Evolutionary conservation across 2,329 filamentous ascomycete species (phyloP), one percentile per base, ranked within the genome.

Genomic region (Chalaropsis ovoidea): DNA sequence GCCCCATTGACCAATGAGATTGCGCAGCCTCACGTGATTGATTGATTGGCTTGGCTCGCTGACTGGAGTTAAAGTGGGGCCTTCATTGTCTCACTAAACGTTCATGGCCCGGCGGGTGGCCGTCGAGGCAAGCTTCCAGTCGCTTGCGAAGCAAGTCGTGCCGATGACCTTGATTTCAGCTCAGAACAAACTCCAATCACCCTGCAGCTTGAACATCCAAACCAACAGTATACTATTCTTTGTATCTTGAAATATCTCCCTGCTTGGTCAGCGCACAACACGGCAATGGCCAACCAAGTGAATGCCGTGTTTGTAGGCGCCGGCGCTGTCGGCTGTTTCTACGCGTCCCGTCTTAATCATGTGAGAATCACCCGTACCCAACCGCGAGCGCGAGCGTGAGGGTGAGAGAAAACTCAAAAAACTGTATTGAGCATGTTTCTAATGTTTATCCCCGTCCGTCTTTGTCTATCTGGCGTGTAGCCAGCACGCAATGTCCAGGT

Each of bases 321-420:
- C 24, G 86, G 86, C 69, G 86, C 86, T 68, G 85, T 89, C 52
- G 86, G 86, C 65, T 86, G 85, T 65, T 89, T 89, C 76, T 89
- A 88, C 71, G 86, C 84, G 60, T 87, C 86, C 6, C 79, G 86
- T 24, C 78, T 89, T 17, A 84, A 87, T 70, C 77, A 82, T 70
- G 82, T 82, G 75, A 71, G 73, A 70, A 10, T 39, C 2, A 24
- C 54, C 60, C 63, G 49, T 27, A 49, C 63, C n/a, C 42, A 49
- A 52, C 63, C 22, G 15, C 47, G 39, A 27, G 52, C 27, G 19
- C 49, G 64, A 66, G 45, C 2, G 31, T 3, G 31, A 31, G 31
- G 6, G 6, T 3, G 31, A 31, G 31, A 31, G 22, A 49, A n/a
- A n/a, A 7, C 19, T n/a, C n/a, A n/a, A n/a, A n/a, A n/a, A 27